Conservation (phyloP, 1,284 basidiomycete genomes). For the Ustilago nuda region DNA sequence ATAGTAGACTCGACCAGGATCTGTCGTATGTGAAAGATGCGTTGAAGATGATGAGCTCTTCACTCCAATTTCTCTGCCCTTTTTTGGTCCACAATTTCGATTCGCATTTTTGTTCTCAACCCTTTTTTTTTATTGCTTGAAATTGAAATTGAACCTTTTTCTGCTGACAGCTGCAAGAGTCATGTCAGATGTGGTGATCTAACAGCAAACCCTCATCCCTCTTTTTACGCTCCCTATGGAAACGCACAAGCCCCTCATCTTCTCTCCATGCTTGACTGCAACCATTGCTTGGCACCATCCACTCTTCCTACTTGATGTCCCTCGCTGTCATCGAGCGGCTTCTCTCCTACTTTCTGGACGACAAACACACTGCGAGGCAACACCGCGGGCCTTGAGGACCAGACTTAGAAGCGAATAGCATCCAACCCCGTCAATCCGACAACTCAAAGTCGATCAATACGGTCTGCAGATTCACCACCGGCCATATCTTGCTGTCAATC, state of each 20-base stretch:
- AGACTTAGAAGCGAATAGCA: not conserved
- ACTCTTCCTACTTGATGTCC: not conserved
- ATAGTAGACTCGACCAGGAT: too few relatives aligned
- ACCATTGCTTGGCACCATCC: not conserved
- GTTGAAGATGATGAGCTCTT: too few relatives aligned
- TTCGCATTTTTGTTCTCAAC: not conserved
- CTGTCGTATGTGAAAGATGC: too few relatives aligned
- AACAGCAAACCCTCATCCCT: slow-evolving; percentile 7
- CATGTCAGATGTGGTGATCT: not conserved
- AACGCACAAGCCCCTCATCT: slow-evolving; percentile 2
- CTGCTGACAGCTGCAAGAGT: not conserved
- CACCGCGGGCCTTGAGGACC: too few relatives aligned
- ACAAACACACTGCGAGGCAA: not conserved
- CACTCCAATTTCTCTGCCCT: not conserved
- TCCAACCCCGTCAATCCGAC: too few relatives aligned
- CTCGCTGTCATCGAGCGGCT: not conserved
- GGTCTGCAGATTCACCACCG: too few relatives aligned
- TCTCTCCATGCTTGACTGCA: slow-evolving; percentile 2
- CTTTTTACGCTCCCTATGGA: not conserved
- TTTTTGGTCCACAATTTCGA: not conserved
- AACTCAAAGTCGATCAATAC: too few relatives aligned
- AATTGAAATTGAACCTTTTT: not conserved
- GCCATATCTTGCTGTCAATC: too few relatives aligned
- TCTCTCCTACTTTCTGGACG: not conserved
- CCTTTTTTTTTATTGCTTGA: not conserved